These are phyloP conservation scores for Pichia inconspicua DNA, from an alignment of 1,139 yeast species.

Conservation along the genomic window DNA sequence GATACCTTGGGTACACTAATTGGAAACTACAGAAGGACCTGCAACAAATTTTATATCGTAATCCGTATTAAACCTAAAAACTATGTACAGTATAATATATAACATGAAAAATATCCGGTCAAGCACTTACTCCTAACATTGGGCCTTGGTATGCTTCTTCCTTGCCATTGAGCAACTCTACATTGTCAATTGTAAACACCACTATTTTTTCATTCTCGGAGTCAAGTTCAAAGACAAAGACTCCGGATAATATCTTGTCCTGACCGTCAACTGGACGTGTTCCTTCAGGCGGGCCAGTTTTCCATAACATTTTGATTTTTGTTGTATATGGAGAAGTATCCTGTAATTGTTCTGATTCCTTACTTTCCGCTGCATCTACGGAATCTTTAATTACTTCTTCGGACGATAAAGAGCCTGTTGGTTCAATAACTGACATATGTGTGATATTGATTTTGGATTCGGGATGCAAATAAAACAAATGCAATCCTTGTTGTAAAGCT, in stretches of 20 bases:
- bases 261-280: slow-evolving; percentile 42
- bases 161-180: slow-evolving; percentile 52
- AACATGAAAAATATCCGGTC: not conserved
- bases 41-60: not conserved
- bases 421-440: slow-evolving; percentile 31
- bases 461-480: slow-evolving; percentile 48
- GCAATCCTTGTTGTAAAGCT: slow-evolving; percentile 46
- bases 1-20: not conserved
- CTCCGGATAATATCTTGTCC: slow-evolving; percentile 46
- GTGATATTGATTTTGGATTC: slow-evolving; percentile 44
- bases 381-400: slow-evolving; percentile 22
- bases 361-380: slow-evolving; percentile 15
- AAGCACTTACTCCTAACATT: slow-evolving; percentile 4
- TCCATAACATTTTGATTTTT: slow-evolving; percentile 54
- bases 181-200: slow-evolving; percentile 73
- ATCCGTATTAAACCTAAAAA: not conserved
- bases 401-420: slow-evolving; percentile 18
- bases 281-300: slow-evolving; percentile 37
- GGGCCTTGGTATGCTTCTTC: slow-evolving; percentile 16
- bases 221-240: slow-evolving; percentile 69
- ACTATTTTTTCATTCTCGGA: slow-evolving; percentile 47
- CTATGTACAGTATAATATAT: slow-evolving; percentile 1
- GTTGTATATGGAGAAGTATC: slow-evolving; percentile 37
- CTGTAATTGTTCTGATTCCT: slow-evolving; percentile 4
- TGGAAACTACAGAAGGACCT: not conserved